A percentile compares a stretch with the other conserved stretches of the same genome.
Evolutionary conservation across 495 filamentous ascomycete genomes (phyloP).

Genomic region (Tirmania nivea): DNA sequence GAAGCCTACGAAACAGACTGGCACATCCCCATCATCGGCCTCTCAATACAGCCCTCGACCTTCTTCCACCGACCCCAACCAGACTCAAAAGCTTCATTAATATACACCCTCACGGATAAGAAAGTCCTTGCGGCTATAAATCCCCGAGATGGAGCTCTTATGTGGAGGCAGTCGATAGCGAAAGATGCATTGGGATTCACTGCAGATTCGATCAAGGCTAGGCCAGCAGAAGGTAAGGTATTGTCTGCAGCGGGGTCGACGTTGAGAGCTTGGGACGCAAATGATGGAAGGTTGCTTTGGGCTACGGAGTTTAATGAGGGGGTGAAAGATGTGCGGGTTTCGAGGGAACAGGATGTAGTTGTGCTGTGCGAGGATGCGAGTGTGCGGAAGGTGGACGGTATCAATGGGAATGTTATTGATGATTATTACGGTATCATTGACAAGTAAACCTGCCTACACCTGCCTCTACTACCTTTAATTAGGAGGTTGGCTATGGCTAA

Average conservation of each 20-base stretch:
- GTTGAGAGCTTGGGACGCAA: constrained; percentile 64
- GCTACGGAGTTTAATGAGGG: constrained; percentile 32
- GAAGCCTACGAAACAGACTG: constrained; percentile 85
- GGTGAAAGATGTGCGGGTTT: constrained; percentile 61
- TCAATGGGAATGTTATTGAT: constrained; percentile 40
- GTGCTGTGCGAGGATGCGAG: constrained; percentile 42
- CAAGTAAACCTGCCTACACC: no score
- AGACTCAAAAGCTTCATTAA: constrained; percentile 61
- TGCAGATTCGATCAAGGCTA: constrained; percentile 30
- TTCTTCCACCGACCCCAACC: constrained; percentile 81
- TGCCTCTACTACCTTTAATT: no score
- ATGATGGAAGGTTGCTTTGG: constrained; percentile 62
- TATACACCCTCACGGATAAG: constrained; percentile 75
- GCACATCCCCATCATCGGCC: constrained; percentile 71
- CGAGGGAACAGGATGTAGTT: constrained; percentile 56
- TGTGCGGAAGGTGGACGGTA: constrained; percentile 47
- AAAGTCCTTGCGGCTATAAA: constrained; percentile 71
- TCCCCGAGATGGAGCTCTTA: constrained; percentile 56
- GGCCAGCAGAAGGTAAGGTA: constrained; percentile 51
- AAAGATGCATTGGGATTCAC: constrained; percentile 19
- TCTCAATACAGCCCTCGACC: constrained; percentile 57
- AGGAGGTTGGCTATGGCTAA: no score
- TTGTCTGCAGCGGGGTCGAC: constrained; percentile 43
- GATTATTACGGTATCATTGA: neutral
- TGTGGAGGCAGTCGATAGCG: constrained; percentile 67